Evolutionary conservation across 768 basidiomycete genomes (phyloP).

Genomic region (Chiua virens): DNA sequence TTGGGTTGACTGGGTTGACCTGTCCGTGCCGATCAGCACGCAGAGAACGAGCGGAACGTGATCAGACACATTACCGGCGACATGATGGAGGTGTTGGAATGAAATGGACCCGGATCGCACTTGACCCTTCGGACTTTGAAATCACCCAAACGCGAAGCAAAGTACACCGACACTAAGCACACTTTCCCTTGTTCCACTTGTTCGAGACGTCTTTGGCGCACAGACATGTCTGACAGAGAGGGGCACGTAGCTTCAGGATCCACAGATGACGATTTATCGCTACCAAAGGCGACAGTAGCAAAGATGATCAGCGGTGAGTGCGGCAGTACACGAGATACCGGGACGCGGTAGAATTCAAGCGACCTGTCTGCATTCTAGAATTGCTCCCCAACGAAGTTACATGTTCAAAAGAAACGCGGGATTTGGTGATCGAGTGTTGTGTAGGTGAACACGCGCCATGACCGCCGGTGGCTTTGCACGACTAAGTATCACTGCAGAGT

Average conservation of each 20-base stretch:
- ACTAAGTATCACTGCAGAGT: conserved; percentile 59
- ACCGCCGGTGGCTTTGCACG: conserved; percentile 2
- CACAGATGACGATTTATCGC: conserved; percentile 88
- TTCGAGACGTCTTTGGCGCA: conserved; percentile 5
- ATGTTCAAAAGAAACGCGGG: conserved; percentile 95
- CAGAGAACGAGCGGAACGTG: neutral
- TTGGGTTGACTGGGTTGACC: conserved; percentile 96
- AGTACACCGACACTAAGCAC: neutral
- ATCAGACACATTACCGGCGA: conserved; percentile 12
- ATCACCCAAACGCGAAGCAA: conserved; percentile 19
- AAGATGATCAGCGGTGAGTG: conserved; percentile 90
- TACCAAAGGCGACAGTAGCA: conserved; percentile 96
- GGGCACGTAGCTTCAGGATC: conserved; percentile 64
- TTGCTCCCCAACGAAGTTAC: conserved; percentile 83
- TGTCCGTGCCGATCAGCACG: conserved; percentile 29
- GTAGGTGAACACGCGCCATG: conserved; percentile 74
- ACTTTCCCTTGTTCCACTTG: neutral
- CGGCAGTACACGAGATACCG: conserved; percentile 1
- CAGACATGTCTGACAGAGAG: conserved; percentile 87
- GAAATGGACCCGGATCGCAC: no score
- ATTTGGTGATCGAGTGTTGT: conserved; percentile 97
- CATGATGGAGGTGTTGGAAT: conserved; percentile 6
- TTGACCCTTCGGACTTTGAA: conserved; percentile 40
- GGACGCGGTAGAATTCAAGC: conserved; percentile 5
- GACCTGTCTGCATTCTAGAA: conserved; percentile 48